Conservation (phyloP, 192 early-diverging fungal species). For the Backusella macrospora region DNA sequence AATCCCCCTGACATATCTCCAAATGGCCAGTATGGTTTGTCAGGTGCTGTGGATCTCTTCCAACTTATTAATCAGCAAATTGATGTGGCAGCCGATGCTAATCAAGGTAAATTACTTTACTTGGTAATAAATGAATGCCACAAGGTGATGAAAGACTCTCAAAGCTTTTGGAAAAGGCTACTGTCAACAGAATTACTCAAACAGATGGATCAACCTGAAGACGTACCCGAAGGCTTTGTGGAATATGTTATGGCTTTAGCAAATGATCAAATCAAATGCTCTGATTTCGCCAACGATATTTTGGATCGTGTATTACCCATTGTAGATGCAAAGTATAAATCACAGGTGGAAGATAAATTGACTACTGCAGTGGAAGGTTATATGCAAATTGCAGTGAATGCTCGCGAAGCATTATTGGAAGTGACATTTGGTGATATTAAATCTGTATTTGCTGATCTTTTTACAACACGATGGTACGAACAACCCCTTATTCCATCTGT, state of each 20-base stretch:
- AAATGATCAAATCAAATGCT: conserved; percentile 91
- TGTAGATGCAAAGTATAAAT: conserved; percentile 62
- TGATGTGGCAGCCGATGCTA: conserved; percentile 81
- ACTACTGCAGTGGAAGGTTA: conserved; percentile 86
- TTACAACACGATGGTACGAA: conserved; percentile 90
- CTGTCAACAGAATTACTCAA: conserved; percentile 75
- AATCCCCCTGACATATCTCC: conserved; percentile 77
- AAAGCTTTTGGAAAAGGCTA: conserved; percentile 81
- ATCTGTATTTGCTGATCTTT: conserved; percentile 74
- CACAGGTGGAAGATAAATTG: conserved; percentile 64
- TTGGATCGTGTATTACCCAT: conserved; percentile 56
- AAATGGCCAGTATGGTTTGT: conserved; percentile 79
- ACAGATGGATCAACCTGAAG: conserved; percentile 76
- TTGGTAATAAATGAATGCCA: conserved; percentile 84
- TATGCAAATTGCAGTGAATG: conserved; percentile 81
- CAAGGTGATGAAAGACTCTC: conserved; percentile 80
- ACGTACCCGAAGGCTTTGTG: conserved; percentile 82
- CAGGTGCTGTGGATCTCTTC: conserved; percentile 88
- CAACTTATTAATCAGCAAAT: conserved; percentile 99
- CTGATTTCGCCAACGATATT: conserved; percentile 89
- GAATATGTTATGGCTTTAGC: conserved; percentile 96
- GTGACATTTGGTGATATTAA: conserved; percentile 83
- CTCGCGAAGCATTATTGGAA: conserved; percentile 77
- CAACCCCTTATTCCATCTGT: conserved; percentile 84
- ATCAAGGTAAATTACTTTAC: conserved; percentile 87